Conservation (phyloP, 2,329 filamentous ascomycete species). For the Lanzia echinophila region DNA sequence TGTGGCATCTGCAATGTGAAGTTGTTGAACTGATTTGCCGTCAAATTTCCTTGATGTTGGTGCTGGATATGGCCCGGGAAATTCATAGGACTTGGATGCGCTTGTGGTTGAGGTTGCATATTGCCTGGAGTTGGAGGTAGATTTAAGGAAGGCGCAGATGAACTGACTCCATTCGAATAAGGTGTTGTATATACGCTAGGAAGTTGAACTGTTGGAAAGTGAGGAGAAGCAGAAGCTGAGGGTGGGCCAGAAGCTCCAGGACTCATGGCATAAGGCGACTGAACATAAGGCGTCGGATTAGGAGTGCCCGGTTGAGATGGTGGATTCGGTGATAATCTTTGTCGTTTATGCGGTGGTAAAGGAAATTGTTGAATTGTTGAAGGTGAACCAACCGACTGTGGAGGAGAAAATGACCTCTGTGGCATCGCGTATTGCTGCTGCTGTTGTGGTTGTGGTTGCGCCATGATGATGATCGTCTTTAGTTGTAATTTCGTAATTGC, state of each 20-base stretch:
- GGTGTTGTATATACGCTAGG: slow-evolving; percentile 30
- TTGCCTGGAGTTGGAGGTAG: slow-evolving; percentile 26
- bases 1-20: slow-evolving; percentile 31
- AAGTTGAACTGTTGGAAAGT: slow-evolving; percentile 27
- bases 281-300: slow-evolving; percentile 53
- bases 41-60: slow-evolving; percentile 10
- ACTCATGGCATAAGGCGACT: slow-evolving; percentile 44
- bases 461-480: slow-evolving; percentile 22
- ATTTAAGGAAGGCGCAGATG: slow-evolving; percentile 19
- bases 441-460: slow-evolving; percentile 31
- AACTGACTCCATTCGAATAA: slow-evolving; percentile 28
- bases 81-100: slow-evolving; percentile 22
- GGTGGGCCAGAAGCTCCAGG: slow-evolving; percentile 33
- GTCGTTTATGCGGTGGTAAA: slow-evolving; percentile 67
- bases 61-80: slow-evolving; percentile 16
- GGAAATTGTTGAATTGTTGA: slow-evolving; percentile 51
- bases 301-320: slow-evolving; percentile 61
- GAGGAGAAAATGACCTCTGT: slow-evolving; percentile 55
- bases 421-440: slow-evolving; percentile 35
- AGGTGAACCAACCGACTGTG: slow-evolving; percentile 46
- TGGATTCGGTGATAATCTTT: slow-evolving; percentile 62
- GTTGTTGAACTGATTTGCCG: slow-evolving; percentile 8
- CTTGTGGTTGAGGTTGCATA: slow-evolving; percentile 20
- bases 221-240: slow-evolving; percentile 25
- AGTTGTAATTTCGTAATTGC: slow-evolving; percentile 8